phyloP scores from a whole-genome alignment of 148 eudicot genomes.

The Suaeda aralocaspica region DNA sequence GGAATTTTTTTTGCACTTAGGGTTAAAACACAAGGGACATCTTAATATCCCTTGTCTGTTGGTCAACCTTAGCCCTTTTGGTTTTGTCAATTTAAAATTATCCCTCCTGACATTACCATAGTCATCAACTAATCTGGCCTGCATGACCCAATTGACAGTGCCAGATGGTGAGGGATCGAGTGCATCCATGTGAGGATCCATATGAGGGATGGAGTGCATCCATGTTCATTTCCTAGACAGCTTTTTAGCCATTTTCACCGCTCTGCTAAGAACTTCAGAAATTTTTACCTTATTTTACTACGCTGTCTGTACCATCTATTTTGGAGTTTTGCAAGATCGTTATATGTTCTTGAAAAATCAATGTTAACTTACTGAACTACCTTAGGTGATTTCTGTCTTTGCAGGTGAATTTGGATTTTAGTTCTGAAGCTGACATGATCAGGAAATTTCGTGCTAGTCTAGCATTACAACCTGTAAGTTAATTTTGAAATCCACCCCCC shows the following conservation, averaged over 20 bases:
- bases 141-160: neutral
- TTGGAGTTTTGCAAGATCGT: neutral
- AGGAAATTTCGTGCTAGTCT: conserved; percentile 94
- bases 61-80: too few species aligned
- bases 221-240: neutral
- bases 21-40: too few species aligned
- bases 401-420: conserved; percentile 93
- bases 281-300: neutral
- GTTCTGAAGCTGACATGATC: conserved; percentile 95
- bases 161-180: neutral
- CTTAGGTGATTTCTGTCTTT: conserved; percentile 12
- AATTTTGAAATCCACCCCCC: conserved; percentile 2
- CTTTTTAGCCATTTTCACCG: neutral
- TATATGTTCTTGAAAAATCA: neutral
- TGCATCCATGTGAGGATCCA: too few species aligned
- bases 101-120: too few species aligned
- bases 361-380: conserved; percentile 9
- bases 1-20: too few species aligned
- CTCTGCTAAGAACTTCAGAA: too few species aligned
- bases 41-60: too few species aligned
- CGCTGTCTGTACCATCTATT: neutral
- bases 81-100: too few species aligned
- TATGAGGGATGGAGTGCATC: neutral
- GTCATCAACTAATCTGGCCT: too few species aligned
- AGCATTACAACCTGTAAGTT: conserved; percentile 92